Conservation (phyloP, 2,329 filamentous ascomycete genomes). For the Ascochyta viciae-villosae region DNA sequence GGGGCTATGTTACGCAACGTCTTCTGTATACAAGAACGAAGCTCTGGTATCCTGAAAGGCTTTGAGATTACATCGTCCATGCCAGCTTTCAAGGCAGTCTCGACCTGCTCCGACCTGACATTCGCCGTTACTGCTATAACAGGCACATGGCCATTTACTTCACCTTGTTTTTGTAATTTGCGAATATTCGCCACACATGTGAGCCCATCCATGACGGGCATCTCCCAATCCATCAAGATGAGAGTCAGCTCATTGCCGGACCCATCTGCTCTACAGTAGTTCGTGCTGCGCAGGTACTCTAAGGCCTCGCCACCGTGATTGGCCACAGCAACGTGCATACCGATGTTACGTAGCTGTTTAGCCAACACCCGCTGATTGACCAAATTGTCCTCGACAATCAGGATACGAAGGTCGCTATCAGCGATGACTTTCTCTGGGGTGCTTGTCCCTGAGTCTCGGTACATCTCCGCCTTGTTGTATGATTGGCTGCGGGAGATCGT, state of each 20-base stretch:
- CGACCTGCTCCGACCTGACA: constrained; percentile 41
- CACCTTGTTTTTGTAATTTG: constrained; percentile 29
- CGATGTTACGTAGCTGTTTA: constrained; percentile 48
- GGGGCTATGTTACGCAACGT: constrained; percentile 14
- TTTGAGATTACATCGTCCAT: constrained; percentile 71
- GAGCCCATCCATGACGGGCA: constrained; percentile 45
- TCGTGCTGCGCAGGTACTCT: constrained; percentile 41
- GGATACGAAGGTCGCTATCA: constrained; percentile 27
- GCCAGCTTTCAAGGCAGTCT: constrained; percentile 37
- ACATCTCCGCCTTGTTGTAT: constrained; percentile 10
- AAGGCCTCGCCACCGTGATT: constrained; percentile 51
- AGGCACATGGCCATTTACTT: constrained; percentile 33
- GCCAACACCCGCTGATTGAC: constrained; percentile 52
- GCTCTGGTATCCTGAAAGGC: constrained; percentile 63
- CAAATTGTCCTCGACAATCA: constrained; percentile 50
- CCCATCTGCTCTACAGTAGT: constrained; percentile 22
- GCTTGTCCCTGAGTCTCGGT: background rate
- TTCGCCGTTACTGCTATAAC: constrained; percentile 48
- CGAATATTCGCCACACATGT: constrained; percentile 37
- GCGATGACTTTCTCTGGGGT: constrained; percentile 4
- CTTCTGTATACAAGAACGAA: constrained; percentile 30
- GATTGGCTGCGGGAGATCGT: constrained; percentile 14
- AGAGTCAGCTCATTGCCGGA: constrained; percentile 26
- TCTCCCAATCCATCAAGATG: constrained; percentile 44
- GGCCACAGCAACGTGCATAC: constrained; percentile 47